phyloP scores from a whole-genome alignment of 2,329 filamentous ascomycete species.

The Scedosporium apiospermum region DNA sequence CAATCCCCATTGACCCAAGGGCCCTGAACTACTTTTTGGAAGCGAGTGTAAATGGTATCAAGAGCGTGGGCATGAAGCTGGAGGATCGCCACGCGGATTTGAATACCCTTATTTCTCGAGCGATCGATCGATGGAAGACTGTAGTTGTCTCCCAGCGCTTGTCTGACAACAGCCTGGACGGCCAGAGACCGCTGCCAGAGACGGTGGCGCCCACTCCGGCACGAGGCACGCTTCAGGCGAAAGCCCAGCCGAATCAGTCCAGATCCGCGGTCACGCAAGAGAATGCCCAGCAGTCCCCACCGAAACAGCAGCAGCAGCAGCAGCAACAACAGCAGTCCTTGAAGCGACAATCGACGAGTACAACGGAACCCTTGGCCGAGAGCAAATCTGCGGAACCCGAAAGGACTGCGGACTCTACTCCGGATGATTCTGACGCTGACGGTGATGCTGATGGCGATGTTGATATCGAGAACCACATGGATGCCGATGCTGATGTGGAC shows the following conservation, averaged over 20 bases:
- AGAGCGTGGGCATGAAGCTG: slow-evolving; percentile 34
- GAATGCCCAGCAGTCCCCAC: slow-evolving; percentile 12
- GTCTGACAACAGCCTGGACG: slow-evolving; percentile 32
- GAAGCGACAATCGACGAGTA: slow-evolving; percentile 12
- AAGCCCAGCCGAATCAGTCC: slow-evolving; percentile 10
- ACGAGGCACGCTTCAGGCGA: slow-evolving; percentile 12
- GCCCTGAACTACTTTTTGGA: slow-evolving; percentile 38
- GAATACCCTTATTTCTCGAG: slow-evolving; percentile 38
- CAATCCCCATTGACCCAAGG: slow-evolving; percentile 40
- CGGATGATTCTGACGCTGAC: slow-evolving; percentile 27
- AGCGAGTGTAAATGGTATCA: slow-evolving; percentile 28
- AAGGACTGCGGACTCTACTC: neutral
- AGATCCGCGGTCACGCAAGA: slow-evolving; percentile 14
- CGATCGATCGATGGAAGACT: slow-evolving; percentile 53
- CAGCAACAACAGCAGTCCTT: slow-evolving; percentile 14
- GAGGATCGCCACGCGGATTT: slow-evolving; percentile 45
- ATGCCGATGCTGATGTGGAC: slow-evolving; percentile 19
- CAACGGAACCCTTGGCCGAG: slow-evolving; percentile 21
- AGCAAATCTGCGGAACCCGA: slow-evolving; percentile 22
- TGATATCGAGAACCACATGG: slow-evolving; percentile 21
- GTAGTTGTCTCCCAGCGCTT: slow-evolving; percentile 45
- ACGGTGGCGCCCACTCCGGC: slow-evolving; percentile 15
- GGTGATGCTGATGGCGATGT: slow-evolving; percentile 25
- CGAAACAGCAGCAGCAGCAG: slow-evolving; percentile 13
- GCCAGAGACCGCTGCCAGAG: slow-evolving; percentile 39